Evolutionary conservation across 345 rosid species (phyloP).

Genomic region (Syzygium aromaticum): DNA sequence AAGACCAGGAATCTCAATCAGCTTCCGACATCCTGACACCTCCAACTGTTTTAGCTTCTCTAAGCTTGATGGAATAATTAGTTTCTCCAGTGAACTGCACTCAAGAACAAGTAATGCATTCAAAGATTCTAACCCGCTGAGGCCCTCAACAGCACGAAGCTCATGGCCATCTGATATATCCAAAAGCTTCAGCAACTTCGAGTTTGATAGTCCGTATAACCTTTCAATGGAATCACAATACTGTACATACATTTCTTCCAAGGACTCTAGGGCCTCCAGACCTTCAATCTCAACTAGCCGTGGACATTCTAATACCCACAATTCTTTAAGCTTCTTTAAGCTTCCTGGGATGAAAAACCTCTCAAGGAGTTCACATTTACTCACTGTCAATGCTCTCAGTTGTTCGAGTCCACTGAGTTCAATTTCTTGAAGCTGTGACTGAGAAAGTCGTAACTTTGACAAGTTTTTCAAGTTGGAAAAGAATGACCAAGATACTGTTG

Average conservation of each 20-base stretch:
- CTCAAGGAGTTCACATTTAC: neutral
- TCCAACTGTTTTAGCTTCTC: neutral
- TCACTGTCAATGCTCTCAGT: neutral
- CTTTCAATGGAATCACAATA: neutral
- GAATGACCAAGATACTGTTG: neutral
- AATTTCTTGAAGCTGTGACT: neutral
- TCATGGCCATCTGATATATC: neutral
- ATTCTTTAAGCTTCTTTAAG: neutral
- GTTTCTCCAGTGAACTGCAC: neutral
- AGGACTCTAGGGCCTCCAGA: neutral
- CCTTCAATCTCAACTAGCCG: neutral
- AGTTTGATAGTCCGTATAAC: neutral
- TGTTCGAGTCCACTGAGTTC: neutral
- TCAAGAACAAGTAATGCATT: neutral
- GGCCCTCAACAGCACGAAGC: neutral
- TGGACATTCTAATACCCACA: neutral
- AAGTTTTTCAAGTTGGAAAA: neutral
- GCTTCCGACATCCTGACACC: neutral
- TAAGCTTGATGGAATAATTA: neutral
- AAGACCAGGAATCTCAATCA: neutral
- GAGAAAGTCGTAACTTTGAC: neutral
- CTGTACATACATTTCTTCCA: neutral
- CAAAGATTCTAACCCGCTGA: neutral
- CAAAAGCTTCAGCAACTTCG: neutral
- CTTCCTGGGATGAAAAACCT: neutral